These are phyloP conservation scores for Arabis hirsuta DNA, from an alignment of 345 rosid species.

Conservation along the genomic window DNA sequence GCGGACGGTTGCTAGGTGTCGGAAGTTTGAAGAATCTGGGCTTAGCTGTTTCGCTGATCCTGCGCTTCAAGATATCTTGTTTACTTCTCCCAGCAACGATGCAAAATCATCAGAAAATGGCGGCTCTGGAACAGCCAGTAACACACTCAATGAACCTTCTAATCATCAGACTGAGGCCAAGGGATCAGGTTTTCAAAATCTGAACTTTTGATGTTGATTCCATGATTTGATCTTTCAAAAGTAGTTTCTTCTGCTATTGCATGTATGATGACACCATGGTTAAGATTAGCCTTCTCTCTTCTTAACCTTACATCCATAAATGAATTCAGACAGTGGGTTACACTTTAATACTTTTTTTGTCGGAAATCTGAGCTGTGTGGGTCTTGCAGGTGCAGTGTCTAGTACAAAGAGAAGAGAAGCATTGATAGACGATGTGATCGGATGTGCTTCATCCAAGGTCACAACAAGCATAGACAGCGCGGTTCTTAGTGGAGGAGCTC, in stretches of 20 bases:
- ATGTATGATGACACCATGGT: background rate
- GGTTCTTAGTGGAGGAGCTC: constrained; percentile 51
- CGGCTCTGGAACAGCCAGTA: constrained; percentile 97
- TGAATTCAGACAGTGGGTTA: constrained; percentile 5
- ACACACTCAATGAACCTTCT: constrained; percentile 72
- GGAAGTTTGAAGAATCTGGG: constrained; percentile 77
- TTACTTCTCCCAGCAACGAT: constrained; percentile 67
- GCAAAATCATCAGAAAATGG: constrained; percentile 85
- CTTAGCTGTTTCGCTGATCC: constrained; percentile 80
- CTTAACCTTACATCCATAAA: background rate
- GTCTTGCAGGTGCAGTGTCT: constrained; percentile 69
- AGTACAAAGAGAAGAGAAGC: constrained; percentile 70
- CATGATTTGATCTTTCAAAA: background rate
- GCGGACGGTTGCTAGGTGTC: constrained; percentile 78
- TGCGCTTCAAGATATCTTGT: constrained; percentile 69
- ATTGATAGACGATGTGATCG: constrained; percentile 71
- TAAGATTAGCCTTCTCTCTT: constrained; percentile 12
- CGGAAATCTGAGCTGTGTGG: constrained; percentile 12
- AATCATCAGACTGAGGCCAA: constrained; percentile 75
- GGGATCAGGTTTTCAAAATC: constrained; percentile 69
- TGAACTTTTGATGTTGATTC: constrained; percentile 16
- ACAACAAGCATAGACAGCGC: constrained; percentile 55
- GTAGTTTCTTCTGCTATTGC: background rate
- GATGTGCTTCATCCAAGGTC: constrained; percentile 74
- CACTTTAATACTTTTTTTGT: background rate